Percentiles rank a stretch among this genome's conserved stretches.
Evolutionary conservation across 2,329 filamentous ascomycete species (phyloP).

Genomic region (Scorias spongiosa): DNA sequence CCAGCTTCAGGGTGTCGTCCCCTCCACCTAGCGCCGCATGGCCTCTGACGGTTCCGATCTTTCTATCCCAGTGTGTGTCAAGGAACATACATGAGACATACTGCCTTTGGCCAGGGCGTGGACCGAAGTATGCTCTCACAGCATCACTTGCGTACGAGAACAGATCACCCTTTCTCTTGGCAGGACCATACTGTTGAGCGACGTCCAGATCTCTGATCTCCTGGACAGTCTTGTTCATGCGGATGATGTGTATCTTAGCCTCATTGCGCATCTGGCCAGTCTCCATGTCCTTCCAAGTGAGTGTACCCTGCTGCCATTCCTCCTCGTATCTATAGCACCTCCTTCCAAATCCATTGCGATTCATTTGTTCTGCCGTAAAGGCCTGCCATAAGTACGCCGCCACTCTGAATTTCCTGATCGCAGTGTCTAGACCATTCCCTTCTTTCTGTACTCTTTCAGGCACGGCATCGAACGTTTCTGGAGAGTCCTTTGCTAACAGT

Average conservation of each 20-base stretch:
- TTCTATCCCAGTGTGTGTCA: constrained; percentile 75
- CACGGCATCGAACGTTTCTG: constrained; percentile 67
- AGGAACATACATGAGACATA: constrained; percentile 79
- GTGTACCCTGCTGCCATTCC: constrained; percentile 76
- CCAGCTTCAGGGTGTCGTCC: constrained; percentile 60
- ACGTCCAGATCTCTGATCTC: constrained; percentile 66
- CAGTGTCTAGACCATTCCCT: constrained; percentile 66
- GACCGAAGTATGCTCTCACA: constrained; percentile 61
- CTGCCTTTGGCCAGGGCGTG: constrained; percentile 61
- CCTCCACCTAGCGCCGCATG: constrained; percentile 74
- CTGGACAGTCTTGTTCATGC: constrained; percentile 65
- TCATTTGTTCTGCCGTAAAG: constrained; percentile 95
- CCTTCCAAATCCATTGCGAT: constrained; percentile 69
- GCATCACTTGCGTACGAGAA: constrained; percentile 66
- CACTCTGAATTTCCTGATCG: constrained; percentile 84
- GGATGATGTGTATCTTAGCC: constrained; percentile 75
- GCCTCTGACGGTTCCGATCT: constrained; percentile 53
- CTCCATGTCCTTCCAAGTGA: constrained; percentile 59
- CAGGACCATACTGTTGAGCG: constrained; percentile 61
- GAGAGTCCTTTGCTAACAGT: constrained; percentile 74
- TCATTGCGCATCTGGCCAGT: constrained; percentile 70
- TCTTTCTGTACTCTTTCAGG: constrained; percentile 62
- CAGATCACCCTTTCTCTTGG: constrained; percentile 55
- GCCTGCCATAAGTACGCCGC: constrained; percentile 94
- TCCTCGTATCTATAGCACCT: constrained; percentile 85